A percentile compares a stretch with the other conserved stretches of the same genome.
These are phyloP conservation scores for Hypoxylon sp. DNA, from an alignment of 2,329 filamentous ascomycete species.

Conservation along the genomic window DNA sequence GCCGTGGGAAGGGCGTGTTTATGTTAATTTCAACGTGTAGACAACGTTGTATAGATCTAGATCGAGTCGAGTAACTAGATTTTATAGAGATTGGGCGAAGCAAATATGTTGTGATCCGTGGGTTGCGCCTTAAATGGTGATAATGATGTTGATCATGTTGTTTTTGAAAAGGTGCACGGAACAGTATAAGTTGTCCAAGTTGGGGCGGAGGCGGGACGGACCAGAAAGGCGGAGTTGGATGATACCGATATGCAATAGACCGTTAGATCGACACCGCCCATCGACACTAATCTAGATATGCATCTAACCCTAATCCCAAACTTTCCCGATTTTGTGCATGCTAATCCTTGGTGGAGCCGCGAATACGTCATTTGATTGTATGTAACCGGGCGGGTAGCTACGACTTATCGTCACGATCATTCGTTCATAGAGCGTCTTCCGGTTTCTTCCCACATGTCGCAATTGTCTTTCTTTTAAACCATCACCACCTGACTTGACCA, in stretches of 20 bases:
- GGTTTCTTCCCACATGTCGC: conserved; percentile 33
- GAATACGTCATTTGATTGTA: conserved; percentile 43
- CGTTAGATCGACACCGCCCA: too few species aligned
- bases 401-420: conserved; percentile 36
- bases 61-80: not conserved
- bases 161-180: too few species aligned
- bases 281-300: conserved; percentile 5
- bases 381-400: conserved; percentile 21
- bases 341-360: conserved; percentile 23
- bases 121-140: too few species aligned
- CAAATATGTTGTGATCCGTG: not conserved
- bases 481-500: conserved; percentile 21
- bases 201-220: too few species aligned
- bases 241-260: too few species aligned
- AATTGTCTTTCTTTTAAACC: conserved; percentile 21
- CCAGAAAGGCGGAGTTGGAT: too few species aligned
- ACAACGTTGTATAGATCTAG: conserved; percentile 3
- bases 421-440: conserved; percentile 30
- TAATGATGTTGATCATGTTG: too few species aligned
- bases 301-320: not conserved
- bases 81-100: not conserved
- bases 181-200: too few species aligned
- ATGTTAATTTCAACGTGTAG: conserved; percentile 31
- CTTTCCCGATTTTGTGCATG: conserved; percentile 9
- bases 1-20: conserved; percentile 52